Base-by-base conservation (phyloP, 768 basidiomycete species). In the Termitomyces bulborhizus region DNA sequence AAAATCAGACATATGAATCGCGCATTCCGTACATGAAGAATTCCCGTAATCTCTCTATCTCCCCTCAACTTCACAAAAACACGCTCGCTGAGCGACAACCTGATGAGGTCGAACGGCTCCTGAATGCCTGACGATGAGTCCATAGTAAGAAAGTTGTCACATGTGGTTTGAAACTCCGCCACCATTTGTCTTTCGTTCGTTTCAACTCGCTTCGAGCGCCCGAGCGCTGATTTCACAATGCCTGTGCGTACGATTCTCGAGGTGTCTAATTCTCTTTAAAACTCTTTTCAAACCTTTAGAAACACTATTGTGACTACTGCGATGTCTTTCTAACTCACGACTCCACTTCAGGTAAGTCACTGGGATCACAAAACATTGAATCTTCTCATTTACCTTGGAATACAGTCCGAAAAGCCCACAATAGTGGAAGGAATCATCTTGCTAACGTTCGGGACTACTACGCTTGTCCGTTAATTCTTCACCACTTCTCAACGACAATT, bases 21-120 rank as follows among this genome's bases (percentile, higher is more conserved):
- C 44, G 37, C 55, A 57, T 54, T 56, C 69, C 90, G 46, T 65
- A 96, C 97, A 74, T 99, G 96, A 45, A 99, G 75, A 60, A 96
- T 84, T 9, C 96, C 96, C 3, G 87, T 84, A 44, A 99, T 74
- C 63, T 97, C 89, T 48, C 97, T 79, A 68, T 98, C 96, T 18
- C 97, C 97, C 62, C 97, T 77, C 59, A 99, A 81, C 72, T 99
- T 99, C 60, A 99, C 92, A 71, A 95, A 97, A 6, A 99, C 96
- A 51, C 95, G 93, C 78, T 99, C 97, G 67, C 90, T 93, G 60
- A 99, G 83, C 39, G 95, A 96, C 34, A 98, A 81, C 59, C 95
- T 83, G 66, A 99, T 96, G 64, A 98, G 84, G 71, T 99, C 97
- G 72, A 99, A 93, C 21, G 97, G 97, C 70, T 97, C 95, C 71